These are phyloP conservation scores for Sclerotinia subarctica DNA, from an alignment of 2,329 filamentous ascomycete species.

Conservation along the genomic window DNA sequence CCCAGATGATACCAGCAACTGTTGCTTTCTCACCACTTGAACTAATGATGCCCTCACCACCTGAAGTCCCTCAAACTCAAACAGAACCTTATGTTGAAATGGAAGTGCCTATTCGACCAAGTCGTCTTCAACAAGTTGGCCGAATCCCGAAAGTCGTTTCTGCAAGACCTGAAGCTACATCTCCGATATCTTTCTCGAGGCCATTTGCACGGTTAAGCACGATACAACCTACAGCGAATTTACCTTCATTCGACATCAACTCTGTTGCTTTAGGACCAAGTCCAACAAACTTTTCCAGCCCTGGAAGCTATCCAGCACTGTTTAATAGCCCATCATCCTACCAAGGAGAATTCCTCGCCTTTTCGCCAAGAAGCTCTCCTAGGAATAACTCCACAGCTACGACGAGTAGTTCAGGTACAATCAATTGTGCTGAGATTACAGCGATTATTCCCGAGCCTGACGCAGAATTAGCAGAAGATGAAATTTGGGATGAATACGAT, in stretches of 20 bases:
- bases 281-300: slow-evolving; percentile 32
- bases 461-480: slow-evolving; percentile 77
- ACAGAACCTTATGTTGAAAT: slow-evolving; percentile 28
- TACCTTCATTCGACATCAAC: slow-evolving; percentile 39
- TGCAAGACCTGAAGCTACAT: slow-evolving; percentile 62
- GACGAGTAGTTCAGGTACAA: slow-evolving; percentile 49
- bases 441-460: slow-evolving; percentile 61
- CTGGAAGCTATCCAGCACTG: slow-evolving; percentile 24
- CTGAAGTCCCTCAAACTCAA: slow-evolving; percentile 27
- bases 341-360: slow-evolving; percentile 64
- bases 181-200: slow-evolving; percentile 79
- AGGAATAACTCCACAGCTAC: slow-evolving; percentile 68
- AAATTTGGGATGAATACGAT: slow-evolving; percentile 93
- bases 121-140: slow-evolving; percentile 75
- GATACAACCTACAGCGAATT: slow-evolving; percentile 39
- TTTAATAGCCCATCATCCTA: slow-evolving; percentile 26
- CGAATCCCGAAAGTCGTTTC: slow-evolving; percentile 81
- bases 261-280: slow-evolving; percentile 51
- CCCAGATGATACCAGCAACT: slow-evolving; percentile 14
- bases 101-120: slow-evolving; percentile 43
- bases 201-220: slow-evolving; percentile 65
- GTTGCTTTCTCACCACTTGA: slow-evolving; percentile 30
- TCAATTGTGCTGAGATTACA: slow-evolving; percentile 60
- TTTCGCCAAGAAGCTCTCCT: slow-evolving; percentile 57
- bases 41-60: slow-evolving; percentile 23